Evolutionary conservation across 768 basidiomycete species (phyloP).

Genomic region (Infundibulicybe gibba): DNA sequence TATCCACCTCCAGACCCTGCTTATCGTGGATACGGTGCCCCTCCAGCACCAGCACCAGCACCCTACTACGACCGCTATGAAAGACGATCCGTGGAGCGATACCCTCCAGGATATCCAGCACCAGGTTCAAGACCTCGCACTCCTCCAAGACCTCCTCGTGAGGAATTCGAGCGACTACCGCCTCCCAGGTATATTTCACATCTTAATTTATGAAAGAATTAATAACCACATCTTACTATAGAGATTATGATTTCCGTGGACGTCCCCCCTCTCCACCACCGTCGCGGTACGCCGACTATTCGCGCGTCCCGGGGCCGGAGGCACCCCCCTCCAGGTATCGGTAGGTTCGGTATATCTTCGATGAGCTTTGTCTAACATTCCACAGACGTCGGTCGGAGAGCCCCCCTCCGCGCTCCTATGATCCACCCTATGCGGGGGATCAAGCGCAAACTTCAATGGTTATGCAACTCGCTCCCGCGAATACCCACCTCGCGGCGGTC

Average conservation of each 20-base stretch:
- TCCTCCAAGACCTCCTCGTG: conserved; percentile 49
- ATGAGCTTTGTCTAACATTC: neutral
- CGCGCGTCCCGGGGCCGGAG: conserved; percentile 42
- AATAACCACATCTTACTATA: conserved; percentile 17
- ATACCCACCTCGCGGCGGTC: conserved; percentile 47
- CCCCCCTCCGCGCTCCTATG: conserved; percentile 51
- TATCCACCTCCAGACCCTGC: conserved; percentile 52
- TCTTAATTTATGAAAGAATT: neutral
- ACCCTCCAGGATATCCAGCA: conserved; percentile 37
- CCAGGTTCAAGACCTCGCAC: conserved; percentile 55
- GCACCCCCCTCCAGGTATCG: conserved; percentile 43
- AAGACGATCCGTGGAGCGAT: conserved; percentile 50
- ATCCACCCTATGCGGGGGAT: conserved; percentile 39
- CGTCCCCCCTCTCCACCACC: conserved; percentile 53
- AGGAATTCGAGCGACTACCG: conserved; percentile 60
- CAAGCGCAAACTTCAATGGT: conserved; percentile 25
- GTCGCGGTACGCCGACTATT: conserved; percentile 49
- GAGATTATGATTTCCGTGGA: conserved; percentile 59
- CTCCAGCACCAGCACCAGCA: conserved; percentile 41
- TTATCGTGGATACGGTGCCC: conserved; percentile 48
- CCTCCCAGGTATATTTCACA: conserved; percentile 44
- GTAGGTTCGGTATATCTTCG: conserved; percentile 19
- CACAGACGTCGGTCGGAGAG: conserved; percentile 72
- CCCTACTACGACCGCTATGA: conserved; percentile 64
- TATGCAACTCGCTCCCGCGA: conserved; percentile 46